phyloP scores from a whole-genome alignment of 1,284 basidiomycete genomes.

The Cryptococcus hybrid region DNA sequence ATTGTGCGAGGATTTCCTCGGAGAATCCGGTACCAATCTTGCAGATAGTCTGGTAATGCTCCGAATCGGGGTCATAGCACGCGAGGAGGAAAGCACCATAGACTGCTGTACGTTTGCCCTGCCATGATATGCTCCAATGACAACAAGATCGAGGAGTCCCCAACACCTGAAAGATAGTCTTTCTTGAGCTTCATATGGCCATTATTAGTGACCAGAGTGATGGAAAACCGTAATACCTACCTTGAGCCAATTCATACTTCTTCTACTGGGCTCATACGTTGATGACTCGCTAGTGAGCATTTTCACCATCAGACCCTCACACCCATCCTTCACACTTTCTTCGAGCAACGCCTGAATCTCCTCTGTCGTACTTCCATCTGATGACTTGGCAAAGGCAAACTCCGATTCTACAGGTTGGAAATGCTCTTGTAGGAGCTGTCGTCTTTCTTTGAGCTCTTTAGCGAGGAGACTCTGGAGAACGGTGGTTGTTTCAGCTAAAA shows the following conservation, averaged over 20 bases:
- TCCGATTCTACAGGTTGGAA: slow-evolving; percentile 83
- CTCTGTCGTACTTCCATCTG: slow-evolving; percentile 84
- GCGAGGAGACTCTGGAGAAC: slow-evolving; percentile 43
- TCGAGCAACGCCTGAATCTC: slow-evolving; percentile 96
- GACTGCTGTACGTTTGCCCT: slow-evolving; percentile 94
- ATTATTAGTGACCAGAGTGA: neutral
- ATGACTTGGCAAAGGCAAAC: slow-evolving; percentile 88
- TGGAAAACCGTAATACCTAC: slow-evolving; percentile 51
- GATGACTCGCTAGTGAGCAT: slow-evolving; percentile 90
- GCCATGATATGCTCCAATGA: slow-evolving; percentile 94
- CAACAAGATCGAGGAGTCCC: slow-evolving; percentile 97
- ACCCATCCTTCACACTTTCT: slow-evolving; percentile 94
- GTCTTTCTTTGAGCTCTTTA: slow-evolving; percentile 58
- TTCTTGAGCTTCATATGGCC: slow-evolving; percentile 73
- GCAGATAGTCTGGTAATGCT: slow-evolving; percentile 94
- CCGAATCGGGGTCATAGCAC: slow-evolving; percentile 86
- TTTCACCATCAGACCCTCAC: slow-evolving; percentile 99
- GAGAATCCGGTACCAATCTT: slow-evolving; percentile 99
- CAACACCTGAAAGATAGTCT: slow-evolving; percentile 94
- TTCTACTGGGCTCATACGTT: slow-evolving; percentile 90
- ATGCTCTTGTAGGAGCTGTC: slow-evolving; percentile 71
- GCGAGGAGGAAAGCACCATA: slow-evolving; percentile 95
- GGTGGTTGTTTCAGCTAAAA: neutral
- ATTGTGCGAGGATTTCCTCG: slow-evolving; percentile 81
- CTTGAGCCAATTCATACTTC: slow-evolving; percentile 98